phyloP scores from a whole-genome alignment of 78 protist species.

The Dictyostelium firmibasis region DNA sequence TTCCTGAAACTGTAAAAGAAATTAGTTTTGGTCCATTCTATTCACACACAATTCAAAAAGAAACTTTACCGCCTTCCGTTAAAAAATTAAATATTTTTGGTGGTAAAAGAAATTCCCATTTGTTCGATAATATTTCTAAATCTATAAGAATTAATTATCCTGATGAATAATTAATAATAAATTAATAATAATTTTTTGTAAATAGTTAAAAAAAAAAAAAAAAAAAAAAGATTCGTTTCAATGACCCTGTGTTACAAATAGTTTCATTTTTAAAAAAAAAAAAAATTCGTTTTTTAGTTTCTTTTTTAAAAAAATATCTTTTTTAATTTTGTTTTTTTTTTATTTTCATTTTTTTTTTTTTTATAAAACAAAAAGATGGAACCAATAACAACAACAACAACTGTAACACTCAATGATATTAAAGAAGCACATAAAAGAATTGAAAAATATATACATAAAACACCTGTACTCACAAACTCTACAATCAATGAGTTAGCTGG shows the following conservation, averaged over 20 bases:
- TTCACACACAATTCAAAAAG: neutral
- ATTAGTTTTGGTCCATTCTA: neutral
- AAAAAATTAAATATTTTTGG: neutral
- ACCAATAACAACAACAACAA: neutral
- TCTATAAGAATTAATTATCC: neutral
- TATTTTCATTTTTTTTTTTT: neutral
- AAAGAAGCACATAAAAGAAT: constrained; percentile 71
- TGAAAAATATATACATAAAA: constrained; percentile 37
- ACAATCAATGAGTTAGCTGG: constrained; percentile 67
- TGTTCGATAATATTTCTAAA: neutral
- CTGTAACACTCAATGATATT: constrained; percentile 38
- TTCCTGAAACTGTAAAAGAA: neutral
- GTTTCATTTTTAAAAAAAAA: too few species aligned
- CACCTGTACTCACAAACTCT: constrained; percentile 59
- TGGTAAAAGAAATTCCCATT: neutral
- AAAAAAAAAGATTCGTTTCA: too few species aligned
- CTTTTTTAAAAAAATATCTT: too few species aligned
- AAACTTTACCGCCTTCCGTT: neutral
- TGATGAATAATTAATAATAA: neutral
- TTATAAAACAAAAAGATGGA: neutral
- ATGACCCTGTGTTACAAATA: too few species aligned
- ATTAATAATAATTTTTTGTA: too few species aligned
- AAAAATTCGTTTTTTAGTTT: too few species aligned
- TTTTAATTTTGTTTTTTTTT: neutral
- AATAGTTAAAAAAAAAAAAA: too few species aligned